Evolutionary conservation across 306 rosid genomes (phyloP).

Genomic region (Malus fusca): DNA sequence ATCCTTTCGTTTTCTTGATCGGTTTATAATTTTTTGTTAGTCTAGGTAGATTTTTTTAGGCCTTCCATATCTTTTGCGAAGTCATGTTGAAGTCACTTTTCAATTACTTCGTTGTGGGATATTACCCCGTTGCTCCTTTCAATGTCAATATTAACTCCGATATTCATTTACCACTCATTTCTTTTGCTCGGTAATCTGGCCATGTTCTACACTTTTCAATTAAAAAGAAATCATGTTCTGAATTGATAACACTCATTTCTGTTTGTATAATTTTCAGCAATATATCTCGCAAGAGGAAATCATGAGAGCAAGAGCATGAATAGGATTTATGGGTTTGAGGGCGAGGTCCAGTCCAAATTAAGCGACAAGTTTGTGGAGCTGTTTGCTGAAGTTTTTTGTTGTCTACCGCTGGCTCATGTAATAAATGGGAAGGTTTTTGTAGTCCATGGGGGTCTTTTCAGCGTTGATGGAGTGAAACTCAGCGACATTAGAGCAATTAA

Average conservation of each 20-base stretch:
- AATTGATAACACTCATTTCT: constrained; percentile 5
- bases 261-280: constrained; percentile 45
- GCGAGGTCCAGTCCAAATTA: constrained; percentile 89
- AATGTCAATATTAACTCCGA: neutral
- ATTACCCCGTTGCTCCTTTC: neutral
- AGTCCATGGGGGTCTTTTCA: constrained; percentile 98
- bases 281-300: constrained; percentile 91
- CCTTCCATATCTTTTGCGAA: neutral
- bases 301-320: constrained; percentile 99
- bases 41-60: neutral
- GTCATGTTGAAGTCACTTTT: neutral
- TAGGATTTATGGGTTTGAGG: constrained; percentile 99
- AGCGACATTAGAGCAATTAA: constrained; percentile 72
- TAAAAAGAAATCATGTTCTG: neutral
- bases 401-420: constrained; percentile 87
- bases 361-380: constrained; percentile 86
- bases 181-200: neutral
- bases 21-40: neutral
- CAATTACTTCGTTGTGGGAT: neutral
- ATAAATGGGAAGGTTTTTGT: constrained; percentile 78
- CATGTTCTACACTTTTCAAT: neutral
- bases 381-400: constrained; percentile 94
- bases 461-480: constrained; percentile 93
- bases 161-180: neutral
- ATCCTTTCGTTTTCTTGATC: constrained; percentile 6